Evolutionary conservation across 768 basidiomycete species (phyloP).

Genomic region (Mycena chlorophos): DNA sequence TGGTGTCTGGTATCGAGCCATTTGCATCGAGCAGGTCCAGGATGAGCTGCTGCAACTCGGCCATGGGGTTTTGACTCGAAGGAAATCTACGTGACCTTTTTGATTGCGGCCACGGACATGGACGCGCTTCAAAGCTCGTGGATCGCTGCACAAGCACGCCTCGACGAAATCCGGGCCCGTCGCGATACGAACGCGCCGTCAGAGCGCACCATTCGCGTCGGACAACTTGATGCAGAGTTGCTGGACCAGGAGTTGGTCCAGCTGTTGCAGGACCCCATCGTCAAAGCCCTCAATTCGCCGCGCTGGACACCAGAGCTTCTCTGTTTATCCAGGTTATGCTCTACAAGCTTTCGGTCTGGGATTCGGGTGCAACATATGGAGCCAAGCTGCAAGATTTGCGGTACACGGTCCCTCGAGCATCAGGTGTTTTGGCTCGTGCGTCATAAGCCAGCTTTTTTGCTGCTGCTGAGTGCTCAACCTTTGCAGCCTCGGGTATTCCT

Average conservation of each 20-base stretch:
- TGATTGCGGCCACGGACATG: no score
- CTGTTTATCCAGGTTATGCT: constrained; percentile 70
- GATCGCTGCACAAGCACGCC: constrained; percentile 55
- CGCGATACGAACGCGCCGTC: constrained; percentile 31
- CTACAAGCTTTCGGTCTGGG: constrained; percentile 84
- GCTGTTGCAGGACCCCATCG: constrained; percentile 80
- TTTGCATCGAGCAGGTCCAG: constrained; percentile 67
- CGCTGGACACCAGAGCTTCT: constrained; percentile 74
- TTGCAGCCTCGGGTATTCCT: constrained; percentile 65
- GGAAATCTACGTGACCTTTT: constrained; percentile 20
- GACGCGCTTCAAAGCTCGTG: constrained; percentile 38
- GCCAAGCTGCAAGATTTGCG: constrained; percentile 78
- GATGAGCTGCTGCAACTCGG: constrained; percentile 82
- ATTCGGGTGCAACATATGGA: constrained; percentile 78
- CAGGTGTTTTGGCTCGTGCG: constrained; percentile 26
- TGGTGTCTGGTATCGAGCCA: constrained; percentile 63
- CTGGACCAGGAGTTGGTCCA: constrained; percentile 86
- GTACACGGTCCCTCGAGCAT: constrained; percentile 44
- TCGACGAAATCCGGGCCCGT: constrained; percentile 48
- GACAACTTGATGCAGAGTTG: constrained; percentile 88
- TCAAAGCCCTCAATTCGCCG: constrained; percentile 58
- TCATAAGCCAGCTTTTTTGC: constrained; percentile 11
- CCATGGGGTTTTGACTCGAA: constrained; percentile 44
- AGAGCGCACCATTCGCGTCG: constrained; percentile 72
- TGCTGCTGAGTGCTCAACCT: constrained; percentile 12